phyloP scores from a whole-genome alignment of 108 stramenopile species.

The Nannochloropsis gaditana region DNA sequence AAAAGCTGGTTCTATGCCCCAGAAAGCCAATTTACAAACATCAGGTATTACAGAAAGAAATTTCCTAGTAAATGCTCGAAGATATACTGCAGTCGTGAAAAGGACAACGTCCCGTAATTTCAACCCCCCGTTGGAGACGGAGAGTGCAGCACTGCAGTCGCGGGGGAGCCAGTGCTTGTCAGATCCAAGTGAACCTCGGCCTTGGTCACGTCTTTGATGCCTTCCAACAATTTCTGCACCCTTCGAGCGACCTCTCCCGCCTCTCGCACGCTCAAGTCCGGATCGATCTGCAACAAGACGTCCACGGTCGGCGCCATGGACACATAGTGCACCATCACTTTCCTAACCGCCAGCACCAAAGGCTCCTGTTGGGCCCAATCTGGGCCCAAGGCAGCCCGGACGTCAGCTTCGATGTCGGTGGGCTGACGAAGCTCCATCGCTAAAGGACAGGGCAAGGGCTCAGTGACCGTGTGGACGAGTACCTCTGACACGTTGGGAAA shows the following conservation, averaged over 20 bases:
- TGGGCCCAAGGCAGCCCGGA: not conserved
- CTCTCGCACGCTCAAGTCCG: constrained; percentile 2
- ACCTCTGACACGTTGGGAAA: not conserved
- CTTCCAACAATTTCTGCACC: not conserved
- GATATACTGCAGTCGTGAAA: no score
- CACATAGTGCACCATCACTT: not conserved
- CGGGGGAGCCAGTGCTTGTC: constrained; percentile 2
- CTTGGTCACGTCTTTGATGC: not conserved
- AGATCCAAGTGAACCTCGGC: not conserved
- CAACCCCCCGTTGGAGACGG: not conserved
- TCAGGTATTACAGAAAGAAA: no score
- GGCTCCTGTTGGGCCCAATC: not conserved
- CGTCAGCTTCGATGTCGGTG: not conserved
- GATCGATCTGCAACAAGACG: constrained; percentile 7
- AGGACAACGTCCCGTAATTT: no score
- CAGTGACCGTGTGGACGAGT: not conserved
- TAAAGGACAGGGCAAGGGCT: not conserved
- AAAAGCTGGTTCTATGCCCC: no score
- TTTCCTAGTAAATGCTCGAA: no score
- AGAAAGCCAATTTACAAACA: no score
- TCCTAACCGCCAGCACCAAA: constrained; percentile 11
- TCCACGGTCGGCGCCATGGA: not conserved
- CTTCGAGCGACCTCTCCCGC: not conserved
- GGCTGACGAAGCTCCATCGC: not conserved
- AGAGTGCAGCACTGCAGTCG: not conserved